phyloP scores from a whole-genome alignment of 2,329 filamentous ascomycete genomes.

The Hymenoscyphus infarciens region DNA sequence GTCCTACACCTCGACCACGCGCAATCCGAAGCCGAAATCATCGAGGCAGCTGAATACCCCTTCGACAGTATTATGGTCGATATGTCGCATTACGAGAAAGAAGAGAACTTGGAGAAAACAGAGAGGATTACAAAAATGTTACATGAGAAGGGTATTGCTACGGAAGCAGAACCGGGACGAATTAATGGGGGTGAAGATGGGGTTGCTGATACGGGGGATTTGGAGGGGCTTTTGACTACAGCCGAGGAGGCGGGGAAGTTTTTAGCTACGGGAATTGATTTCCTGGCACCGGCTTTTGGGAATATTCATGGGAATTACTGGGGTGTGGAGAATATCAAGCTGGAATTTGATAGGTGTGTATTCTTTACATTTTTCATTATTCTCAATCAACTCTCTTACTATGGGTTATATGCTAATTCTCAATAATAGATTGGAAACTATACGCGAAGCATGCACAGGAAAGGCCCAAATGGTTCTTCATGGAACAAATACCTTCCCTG shows the following conservation, averaged over 20 bases:
- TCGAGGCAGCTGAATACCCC: slow-evolving; percentile 50
- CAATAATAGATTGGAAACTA: slow-evolving; percentile 38
- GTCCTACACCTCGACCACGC: slow-evolving; percentile 65
- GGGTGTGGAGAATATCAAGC: slow-evolving; percentile 39
- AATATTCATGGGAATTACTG: slow-evolving; percentile 64
- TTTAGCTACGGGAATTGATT: slow-evolving; percentile 63
- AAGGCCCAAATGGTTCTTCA: slow-evolving; percentile 50
- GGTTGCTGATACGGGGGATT: slow-evolving; percentile 61
- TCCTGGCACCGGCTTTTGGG: slow-evolving; percentile 63
- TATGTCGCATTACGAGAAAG: slow-evolving; percentile 70
- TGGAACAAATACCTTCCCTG: slow-evolving; percentile 53
- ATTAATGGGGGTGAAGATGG: slow-evolving; percentile 75
- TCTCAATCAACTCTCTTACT: neutral
- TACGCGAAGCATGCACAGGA: slow-evolving; percentile 35
- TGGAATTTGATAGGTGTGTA: slow-evolving; percentile 44
- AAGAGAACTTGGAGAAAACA: slow-evolving; percentile 64
- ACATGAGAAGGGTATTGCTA: slow-evolving; percentile 61
- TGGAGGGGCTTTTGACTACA: slow-evolving; percentile 60
- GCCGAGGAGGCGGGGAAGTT: slow-evolving; percentile 60
- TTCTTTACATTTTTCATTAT: neutral
- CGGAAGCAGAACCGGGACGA: slow-evolving; percentile 67
- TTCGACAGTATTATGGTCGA: slow-evolving; percentile 76
- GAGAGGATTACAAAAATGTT: slow-evolving; percentile 60
- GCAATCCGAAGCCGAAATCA: slow-evolving; percentile 56
- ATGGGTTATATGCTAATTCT: neutral